These are phyloP conservation scores for Harrya chromipes DNA, from an alignment of 768 basidiomycete genomes.

Conservation along the genomic window DNA sequence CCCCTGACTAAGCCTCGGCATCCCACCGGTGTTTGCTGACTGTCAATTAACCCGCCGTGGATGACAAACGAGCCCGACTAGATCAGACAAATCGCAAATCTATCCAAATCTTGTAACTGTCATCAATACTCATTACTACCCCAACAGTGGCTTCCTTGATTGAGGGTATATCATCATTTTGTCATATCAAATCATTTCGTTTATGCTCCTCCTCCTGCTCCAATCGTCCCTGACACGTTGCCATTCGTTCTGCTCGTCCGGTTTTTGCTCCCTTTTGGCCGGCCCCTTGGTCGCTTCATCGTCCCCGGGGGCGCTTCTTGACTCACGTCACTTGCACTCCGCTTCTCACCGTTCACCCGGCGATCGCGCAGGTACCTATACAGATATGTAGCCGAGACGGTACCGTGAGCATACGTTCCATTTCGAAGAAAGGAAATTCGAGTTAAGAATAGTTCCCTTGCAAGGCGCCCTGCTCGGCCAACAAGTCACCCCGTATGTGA, in stretches of 20 bases:
- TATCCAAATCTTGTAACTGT: background rate
- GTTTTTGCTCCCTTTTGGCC: slow-evolving; percentile 73
- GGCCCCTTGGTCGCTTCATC: slow-evolving; percentile 56
- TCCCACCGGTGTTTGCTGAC: slow-evolving; percentile 7
- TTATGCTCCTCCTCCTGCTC: slow-evolving; percentile 1
- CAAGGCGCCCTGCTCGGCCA: background rate
- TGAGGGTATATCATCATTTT: slow-evolving; percentile 6
- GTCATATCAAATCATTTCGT: no score
- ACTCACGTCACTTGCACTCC: slow-evolving; percentile 23
- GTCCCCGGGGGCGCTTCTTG: slow-evolving; percentile 29
- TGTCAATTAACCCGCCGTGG: background rate
- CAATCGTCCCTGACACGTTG: slow-evolving; percentile 7
- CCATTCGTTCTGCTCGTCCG: slow-evolving; percentile 22
- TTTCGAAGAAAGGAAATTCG: background rate
- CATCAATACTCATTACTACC: no score
- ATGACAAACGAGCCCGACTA: slow-evolving; percentile 1
- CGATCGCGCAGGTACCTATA: slow-evolving; percentile 62
- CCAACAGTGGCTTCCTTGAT: background rate
- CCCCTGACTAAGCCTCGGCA: slow-evolving; percentile 15
- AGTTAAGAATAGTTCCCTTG: slow-evolving; percentile 3
- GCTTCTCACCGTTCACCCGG: slow-evolving; percentile 48
- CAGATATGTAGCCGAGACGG: slow-evolving; percentile 6
- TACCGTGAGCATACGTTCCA: slow-evolving; percentile 17
- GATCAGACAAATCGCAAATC: background rate
- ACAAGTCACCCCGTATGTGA: background rate